A percentile compares a stretch with the other conserved stretches of the same genome.
Evolutionary conservation across 169 alveolate genomes (phyloP).

Genomic region (Plasmodium ovale): DNA sequence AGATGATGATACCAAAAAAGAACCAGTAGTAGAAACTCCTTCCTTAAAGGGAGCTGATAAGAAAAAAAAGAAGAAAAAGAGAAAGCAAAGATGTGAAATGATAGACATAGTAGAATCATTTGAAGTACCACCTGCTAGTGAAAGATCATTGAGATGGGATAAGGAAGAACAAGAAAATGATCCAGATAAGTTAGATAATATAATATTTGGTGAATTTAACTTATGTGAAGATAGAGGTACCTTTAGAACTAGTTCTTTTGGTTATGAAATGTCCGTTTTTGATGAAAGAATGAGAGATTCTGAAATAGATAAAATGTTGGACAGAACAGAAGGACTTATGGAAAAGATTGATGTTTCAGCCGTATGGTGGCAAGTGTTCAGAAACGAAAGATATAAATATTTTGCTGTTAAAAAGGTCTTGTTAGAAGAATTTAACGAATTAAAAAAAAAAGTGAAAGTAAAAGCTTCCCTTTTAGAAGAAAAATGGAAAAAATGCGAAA

Average conservation of each 20-base stretch:
- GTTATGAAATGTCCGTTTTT: background rate
- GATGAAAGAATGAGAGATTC: background rate
- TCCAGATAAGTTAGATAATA: background rate
- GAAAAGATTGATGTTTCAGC: background rate
- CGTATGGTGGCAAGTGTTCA: background rate
- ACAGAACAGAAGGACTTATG: background rate
- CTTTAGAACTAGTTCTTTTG: background rate
- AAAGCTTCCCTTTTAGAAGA: background rate
- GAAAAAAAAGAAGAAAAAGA: too few species aligned
- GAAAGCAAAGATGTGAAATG: too few species aligned
- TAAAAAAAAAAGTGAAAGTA: background rate
- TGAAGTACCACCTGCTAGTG: too few species aligned
- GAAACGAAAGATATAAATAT: background rate
- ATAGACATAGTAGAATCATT: too few species aligned
- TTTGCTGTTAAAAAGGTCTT: background rate
- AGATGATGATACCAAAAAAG: too few species aligned
- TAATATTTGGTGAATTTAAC: background rate
- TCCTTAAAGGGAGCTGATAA: too few species aligned
- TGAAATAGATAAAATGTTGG: background rate
- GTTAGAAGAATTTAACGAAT: background rate
- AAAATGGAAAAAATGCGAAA: constrained; percentile 4
- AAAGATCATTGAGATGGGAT: too few species aligned
- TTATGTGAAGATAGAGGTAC: background rate
- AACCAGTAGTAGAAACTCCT: too few species aligned
- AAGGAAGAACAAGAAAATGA: too few species aligned